Evolutionary conservation across 2,329 filamentous ascomycete species (phyloP).

Genomic region (Grosmannia huntii): DNA sequence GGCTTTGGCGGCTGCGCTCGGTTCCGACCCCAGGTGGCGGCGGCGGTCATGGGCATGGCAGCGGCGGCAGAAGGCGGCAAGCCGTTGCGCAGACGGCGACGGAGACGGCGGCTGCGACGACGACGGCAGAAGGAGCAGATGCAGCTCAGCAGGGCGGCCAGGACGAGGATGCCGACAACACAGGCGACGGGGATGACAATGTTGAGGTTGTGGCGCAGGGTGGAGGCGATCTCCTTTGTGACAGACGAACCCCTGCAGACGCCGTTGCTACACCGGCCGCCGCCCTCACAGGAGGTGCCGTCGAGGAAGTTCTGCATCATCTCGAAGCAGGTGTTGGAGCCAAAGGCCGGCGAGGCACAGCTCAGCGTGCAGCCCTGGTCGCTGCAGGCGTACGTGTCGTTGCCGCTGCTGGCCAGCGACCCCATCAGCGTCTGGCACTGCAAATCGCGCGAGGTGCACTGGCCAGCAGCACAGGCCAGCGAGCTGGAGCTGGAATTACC

Average conservation of each 20-base stretch:
- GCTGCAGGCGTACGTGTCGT: constrained; percentile 71
- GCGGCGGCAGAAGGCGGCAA: neutral
- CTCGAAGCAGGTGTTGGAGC: constrained; percentile 52
- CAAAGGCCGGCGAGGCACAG: constrained; percentile 61
- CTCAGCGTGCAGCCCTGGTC: constrained; percentile 58
- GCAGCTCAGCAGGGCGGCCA: constrained; percentile 59
- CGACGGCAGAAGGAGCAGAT: constrained; percentile 40
- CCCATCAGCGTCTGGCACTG: constrained; percentile 84
- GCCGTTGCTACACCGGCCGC: constrained; percentile 69
- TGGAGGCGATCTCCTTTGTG: constrained; percentile 56
- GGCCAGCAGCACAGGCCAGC: constrained; percentile 75
- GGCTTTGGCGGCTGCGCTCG: neutral
- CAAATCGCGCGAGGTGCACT: constrained; percentile 82
- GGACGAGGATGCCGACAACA: constrained; percentile 58
- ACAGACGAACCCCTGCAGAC: constrained; percentile 60
- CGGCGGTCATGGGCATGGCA: neutral
- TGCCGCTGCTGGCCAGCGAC: constrained; percentile 50
- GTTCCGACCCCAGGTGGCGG: neutral
- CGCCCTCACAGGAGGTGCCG: constrained; percentile 71
- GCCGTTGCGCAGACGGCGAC: neutral
- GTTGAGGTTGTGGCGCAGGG: constrained; percentile 64
- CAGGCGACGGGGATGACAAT: constrained; percentile 71
- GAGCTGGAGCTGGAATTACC: constrained; percentile 36
- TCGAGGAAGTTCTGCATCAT: constrained; percentile 90
- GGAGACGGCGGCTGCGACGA: constrained; percentile 5